A percentile compares a stretch with the other conserved stretches of the same genome.
Conservation (phyloP, 768 basidiomycete species). For the Suillus tomentosus region DNA sequence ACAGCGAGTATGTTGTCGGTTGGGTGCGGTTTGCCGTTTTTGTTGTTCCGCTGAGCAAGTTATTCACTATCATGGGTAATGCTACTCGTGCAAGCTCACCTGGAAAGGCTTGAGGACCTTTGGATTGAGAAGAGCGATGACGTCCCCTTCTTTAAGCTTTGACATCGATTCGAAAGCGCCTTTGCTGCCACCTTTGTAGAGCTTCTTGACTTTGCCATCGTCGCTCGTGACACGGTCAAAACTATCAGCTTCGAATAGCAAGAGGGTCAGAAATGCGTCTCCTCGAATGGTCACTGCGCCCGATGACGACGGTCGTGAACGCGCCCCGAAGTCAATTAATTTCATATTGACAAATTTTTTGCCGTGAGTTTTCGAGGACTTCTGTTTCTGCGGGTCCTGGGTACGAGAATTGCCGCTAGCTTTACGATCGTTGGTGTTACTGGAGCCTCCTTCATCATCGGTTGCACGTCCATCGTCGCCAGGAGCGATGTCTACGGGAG, state of each 20-base stretch:
- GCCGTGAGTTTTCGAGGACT: slow-evolving; percentile 48
- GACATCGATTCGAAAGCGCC: slow-evolving; percentile 91
- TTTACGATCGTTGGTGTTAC: slow-evolving; percentile 12
- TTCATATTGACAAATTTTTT: slow-evolving; percentile 88
- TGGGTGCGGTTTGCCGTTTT: slow-evolving; percentile 65
- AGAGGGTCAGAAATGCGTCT: slow-evolving; percentile 78
- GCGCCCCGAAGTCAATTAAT: slow-evolving; percentile 77
- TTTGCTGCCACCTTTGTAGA: slow-evolving; percentile 86
- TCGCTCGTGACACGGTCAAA: slow-evolving; percentile 57
- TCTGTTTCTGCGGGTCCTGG: slow-evolving; percentile 28
- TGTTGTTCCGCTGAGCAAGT: slow-evolving; percentile 38
- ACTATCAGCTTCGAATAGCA: slow-evolving; percentile 87
- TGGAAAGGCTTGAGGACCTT: slow-evolving; percentile 84
- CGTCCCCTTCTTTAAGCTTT: slow-evolving; percentile 85
- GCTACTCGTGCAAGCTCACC: slow-evolving; percentile 42
- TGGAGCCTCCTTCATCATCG: slow-evolving; percentile 24
- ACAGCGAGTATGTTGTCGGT: slow-evolving; percentile 82
- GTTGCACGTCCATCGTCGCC: slow-evolving; percentile 46
- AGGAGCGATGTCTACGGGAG: slow-evolving; percentile 56
- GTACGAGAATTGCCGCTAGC: slow-evolving; percentile 13
- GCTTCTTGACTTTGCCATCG: slow-evolving; percentile 53
- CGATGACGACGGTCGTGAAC: slow-evolving; percentile 53
- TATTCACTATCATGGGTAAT: neutral
- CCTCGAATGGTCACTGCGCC: slow-evolving; percentile 67
- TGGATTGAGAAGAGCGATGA: slow-evolving; percentile 89